Evolutionary conservation across 2,329 filamentous ascomycete genomes (phyloP), one percentile per base, ranked within the genome.

Genomic region (Curvularia sp.): DNA sequence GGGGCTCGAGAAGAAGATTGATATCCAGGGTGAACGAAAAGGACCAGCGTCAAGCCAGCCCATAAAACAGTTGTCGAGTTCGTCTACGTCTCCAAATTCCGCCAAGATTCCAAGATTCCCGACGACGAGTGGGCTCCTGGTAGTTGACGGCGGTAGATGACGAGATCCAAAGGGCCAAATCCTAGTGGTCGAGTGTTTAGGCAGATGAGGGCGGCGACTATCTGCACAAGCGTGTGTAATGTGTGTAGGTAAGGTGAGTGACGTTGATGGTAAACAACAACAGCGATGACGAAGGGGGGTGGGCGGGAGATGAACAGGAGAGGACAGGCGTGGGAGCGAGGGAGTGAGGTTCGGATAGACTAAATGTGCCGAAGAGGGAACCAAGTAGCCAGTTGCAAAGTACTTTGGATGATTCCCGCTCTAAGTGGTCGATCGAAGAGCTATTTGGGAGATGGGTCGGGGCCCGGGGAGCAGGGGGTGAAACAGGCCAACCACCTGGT

Each of bases 11-110:
- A 68, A 97, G 86, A 68, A 90, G 89, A 80, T 91, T 88, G 90
- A 97, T 96, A 93, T 97, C 93, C 93, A 97, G 89, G 86, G 84
- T 93, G 87, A 83, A 86, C 85, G 84, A 84, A 67, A 66, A 62
- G 65, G 72, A 78, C 78, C 75, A 76, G 79, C 77, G 61, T 70
- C 61, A 51, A 65, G 69, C 80, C 76, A 81, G 79, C 78, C 77
- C 76, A 79, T 77, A 69, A 61, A 67, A 62, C 67, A 62, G 56
- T 28, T 46, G 53, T 56, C 53, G 31, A 41, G 38, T 60, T 62
- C 54, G 53, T 46, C n/a, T 62, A 67, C 62, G 38, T 49, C 57
- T 65, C 53, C 48, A 56, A 55, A 49, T 53, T 61, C 60, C 64
- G 50, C 50, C 61, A 63, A 54, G 53, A 49, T 43, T 39, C 42